Base-by-base conservation (phyloP, 345 rosid genomes). In the Acer yangbiense region DNA sequence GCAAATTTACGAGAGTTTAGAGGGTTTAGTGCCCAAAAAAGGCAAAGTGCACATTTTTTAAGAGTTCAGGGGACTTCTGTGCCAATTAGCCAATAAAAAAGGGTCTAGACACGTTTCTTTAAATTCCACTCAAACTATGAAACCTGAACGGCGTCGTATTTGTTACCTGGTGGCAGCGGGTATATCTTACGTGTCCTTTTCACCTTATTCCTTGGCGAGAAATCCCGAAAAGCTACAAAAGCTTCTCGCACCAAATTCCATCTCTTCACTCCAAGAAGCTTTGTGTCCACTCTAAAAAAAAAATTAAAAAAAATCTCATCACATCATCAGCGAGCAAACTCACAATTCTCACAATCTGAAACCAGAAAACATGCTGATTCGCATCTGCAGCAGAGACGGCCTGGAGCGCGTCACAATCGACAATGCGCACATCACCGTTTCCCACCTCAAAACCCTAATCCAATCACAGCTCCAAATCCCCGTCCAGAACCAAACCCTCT, bases 321-420 rank as follows among this genome's bases (percentile, higher is more conserved):
- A 3, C 17, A 2, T 65, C 23, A 35, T 35, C 39, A 35, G 39
- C 39, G 1, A 29, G 55, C 60, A 35, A 29, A 52, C 23, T 3
- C 62, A 9, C 29, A 17, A 3, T 50, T 25, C 80, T 61, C 66
- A 55, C 61, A 54, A 23, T 67, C 64, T 23, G 18, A 32, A 1
- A 61, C 29, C 58, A 32, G 57, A 61, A 73, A 76, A 66, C 11
- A 91, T 93, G 97, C 83, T 94, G 91, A 89, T 96, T 27, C 82
- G 99, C 81, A 90, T 96, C 81, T 90, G 98, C 68, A 94, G 98
- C 80, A 83, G 99, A 71, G 99, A 96, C 82, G 99, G 99, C 75
- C 87, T 94, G 9, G 99, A 96, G 84, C 90, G 99, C 50, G 88
- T 96, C 78, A 79, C 83, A 12, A 69, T 90, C 69, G 94, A 90